A percentile compares a stretch with the other conserved stretches of the same genome.
These are phyloP conservation scores for Alternaria panax DNA, from an alignment of 2,329 filamentous ascomycete genomes.

Conservation along the genomic window DNA sequence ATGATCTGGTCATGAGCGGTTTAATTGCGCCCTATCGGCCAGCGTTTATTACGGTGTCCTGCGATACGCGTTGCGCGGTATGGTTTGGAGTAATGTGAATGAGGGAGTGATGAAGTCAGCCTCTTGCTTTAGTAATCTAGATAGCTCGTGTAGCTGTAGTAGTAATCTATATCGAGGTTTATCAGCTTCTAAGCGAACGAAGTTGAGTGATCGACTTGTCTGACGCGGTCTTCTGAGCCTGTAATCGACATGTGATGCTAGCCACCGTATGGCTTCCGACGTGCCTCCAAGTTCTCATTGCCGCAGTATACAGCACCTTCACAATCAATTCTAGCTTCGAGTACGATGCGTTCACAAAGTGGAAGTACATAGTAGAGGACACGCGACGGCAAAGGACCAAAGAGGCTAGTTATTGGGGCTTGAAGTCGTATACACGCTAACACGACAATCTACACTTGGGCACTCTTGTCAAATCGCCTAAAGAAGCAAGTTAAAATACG, in stretches of 20 bases:
- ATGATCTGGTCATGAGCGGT: not conserved
- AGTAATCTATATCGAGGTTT: not conserved
- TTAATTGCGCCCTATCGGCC: not conserved
- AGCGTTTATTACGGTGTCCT: not conserved
- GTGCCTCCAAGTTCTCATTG: not conserved
- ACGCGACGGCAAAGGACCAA: not conserved
- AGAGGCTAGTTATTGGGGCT: not conserved
- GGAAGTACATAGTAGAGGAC: not conserved
- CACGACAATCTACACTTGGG: not conserved
- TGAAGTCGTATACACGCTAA: constrained; percentile 4
- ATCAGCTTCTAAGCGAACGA: not conserved
- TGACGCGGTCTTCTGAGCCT: not conserved
- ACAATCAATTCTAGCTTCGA: not conserved
- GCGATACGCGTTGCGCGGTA: not conserved
- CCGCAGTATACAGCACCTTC: not conserved
- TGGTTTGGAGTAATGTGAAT: not conserved
- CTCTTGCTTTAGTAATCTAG: not conserved
- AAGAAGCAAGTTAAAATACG: constrained; percentile 2
- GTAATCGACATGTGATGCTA: too few relatives aligned
- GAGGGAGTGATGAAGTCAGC: not conserved
- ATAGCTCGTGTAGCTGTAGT: not conserved
- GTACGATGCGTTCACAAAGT: not conserved
- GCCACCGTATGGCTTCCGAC: not conserved
- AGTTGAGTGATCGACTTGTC: not conserved
- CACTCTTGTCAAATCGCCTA: not conserved